A percentile compares a stretch with the other conserved stretches of the same genome.
phyloP scores from a whole-genome alignment of 306 rosid species.

The Ochetophila trinervis region DNA sequence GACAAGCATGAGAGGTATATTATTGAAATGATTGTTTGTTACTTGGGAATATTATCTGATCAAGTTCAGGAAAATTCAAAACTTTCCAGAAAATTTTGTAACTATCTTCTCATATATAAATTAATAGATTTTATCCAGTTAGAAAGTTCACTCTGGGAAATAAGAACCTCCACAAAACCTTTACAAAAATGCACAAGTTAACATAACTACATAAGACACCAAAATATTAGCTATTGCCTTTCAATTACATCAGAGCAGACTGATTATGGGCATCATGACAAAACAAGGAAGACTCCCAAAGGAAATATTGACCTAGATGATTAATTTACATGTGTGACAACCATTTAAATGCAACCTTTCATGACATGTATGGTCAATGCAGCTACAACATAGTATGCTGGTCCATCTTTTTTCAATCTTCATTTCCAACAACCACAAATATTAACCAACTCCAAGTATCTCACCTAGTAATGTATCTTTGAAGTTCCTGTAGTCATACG shows the following conservation, averaged over 20 bases:
- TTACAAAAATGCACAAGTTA: not conserved
- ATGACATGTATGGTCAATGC: not conserved
- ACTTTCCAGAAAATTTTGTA: too few species aligned
- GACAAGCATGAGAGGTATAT: too few species aligned
- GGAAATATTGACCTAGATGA: not conserved
- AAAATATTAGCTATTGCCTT: not conserved
- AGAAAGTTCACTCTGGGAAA: too few species aligned
- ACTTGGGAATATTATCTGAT: too few species aligned
- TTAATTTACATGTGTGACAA: not conserved
- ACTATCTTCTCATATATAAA: too few species aligned
- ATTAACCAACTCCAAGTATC: conserved; percentile 21
- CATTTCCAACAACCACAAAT: not conserved
- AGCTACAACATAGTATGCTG: not conserved
- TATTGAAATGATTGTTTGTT: too few species aligned
- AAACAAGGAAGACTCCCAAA: not conserved
- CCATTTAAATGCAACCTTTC: not conserved
- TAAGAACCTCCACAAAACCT: too few species aligned
- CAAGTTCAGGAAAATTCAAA: too few species aligned
- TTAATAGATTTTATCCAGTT: too few species aligned
- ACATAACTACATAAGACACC: not conserved
- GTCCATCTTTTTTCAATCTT: not conserved
- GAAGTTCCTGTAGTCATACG: conserved; percentile 40
- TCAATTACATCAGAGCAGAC: not conserved
- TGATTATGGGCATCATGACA: not conserved
- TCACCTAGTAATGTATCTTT: conserved; percentile 72